These are phyloP conservation scores for Scorias spongiosa DNA, from an alignment of 2,329 filamentous ascomycete species.

Conservation along the genomic window DNA sequence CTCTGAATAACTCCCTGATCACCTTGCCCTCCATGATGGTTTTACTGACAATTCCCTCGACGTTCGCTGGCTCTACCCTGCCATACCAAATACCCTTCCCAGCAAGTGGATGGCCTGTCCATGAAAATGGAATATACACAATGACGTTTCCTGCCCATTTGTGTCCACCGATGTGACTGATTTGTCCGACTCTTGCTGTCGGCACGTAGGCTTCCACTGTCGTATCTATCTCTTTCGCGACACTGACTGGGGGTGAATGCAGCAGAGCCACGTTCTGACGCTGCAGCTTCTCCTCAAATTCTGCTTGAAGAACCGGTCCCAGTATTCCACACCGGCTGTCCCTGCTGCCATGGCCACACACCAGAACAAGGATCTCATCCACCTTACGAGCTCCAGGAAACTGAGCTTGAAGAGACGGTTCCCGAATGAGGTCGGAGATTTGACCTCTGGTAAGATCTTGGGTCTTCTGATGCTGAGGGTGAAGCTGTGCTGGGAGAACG, in stretches of 20 bases:
- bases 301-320: slow-evolving; percentile 54
- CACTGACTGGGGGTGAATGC: slow-evolving; percentile 25
- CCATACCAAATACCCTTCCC: slow-evolving; percentile 74
- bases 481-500: slow-evolving; percentile 47
- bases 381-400: slow-evolving; percentile 46
- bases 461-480: slow-evolving; percentile 39
- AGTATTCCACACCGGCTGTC: slow-evolving; percentile 71
- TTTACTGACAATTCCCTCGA: slow-evolving; percentile 59
- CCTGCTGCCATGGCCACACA: slow-evolving; percentile 74
- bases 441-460: slow-evolving; percentile 35
- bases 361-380: slow-evolving; percentile 57
- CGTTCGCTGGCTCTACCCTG: slow-evolving; percentile 56
- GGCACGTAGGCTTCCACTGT: slow-evolving; percentile 13
- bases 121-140: slow-evolving; percentile 53
- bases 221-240: slow-evolving; percentile 18
- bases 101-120: slow-evolving; percentile 39
- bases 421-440: slow-evolving; percentile 28
- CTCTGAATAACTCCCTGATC: slow-evolving; percentile 56
- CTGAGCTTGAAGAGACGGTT: slow-evolving; percentile 31
- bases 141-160: slow-evolving; percentile 79
- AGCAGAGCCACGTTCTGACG: slow-evolving; percentile 34
- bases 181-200: slow-evolving; percentile 49
- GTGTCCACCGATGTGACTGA: slow-evolving; percentile 72
- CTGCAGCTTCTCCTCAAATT: slow-evolving; percentile 51
- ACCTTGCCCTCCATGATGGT: slow-evolving; percentile 54